These are phyloP conservation scores for Fusarium sp. DNA, from an alignment of 2,329 filamentous ascomycete genomes.

Conservation along the genomic window DNA sequence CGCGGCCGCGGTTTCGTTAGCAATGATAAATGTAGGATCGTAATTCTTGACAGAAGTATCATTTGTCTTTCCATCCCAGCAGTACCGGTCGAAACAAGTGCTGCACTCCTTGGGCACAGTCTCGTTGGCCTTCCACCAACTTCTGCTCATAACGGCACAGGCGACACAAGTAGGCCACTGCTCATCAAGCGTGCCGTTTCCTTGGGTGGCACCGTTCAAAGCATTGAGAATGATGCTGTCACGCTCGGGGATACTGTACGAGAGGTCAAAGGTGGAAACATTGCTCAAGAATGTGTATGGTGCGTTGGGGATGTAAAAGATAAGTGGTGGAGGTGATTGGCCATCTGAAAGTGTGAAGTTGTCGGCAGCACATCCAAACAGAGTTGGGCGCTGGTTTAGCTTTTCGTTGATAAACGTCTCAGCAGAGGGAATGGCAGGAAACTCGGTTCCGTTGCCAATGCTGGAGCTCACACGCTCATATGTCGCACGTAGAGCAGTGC, in stretches of 20 bases:
- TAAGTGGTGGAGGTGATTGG: slow-evolving; percentile 68
- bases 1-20: slow-evolving; percentile 33
- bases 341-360: slow-evolving; percentile 55
- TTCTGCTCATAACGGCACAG: slow-evolving; percentile 87
- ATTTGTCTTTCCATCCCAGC: slow-evolving; percentile 83
- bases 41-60: slow-evolving; percentile 52
- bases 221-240: slow-evolving; percentile 88
- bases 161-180: slow-evolving; percentile 87
- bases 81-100: slow-evolving; percentile 83
- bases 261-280: slow-evolving; percentile 78
- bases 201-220: slow-evolving; percentile 84
- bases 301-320: slow-evolving; percentile 85
- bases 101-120: slow-evolving; percentile 77
- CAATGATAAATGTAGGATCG: slow-evolving; percentile 45
- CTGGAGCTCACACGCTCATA: slow-evolving; percentile 64
- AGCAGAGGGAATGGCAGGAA: slow-evolving; percentile 68
- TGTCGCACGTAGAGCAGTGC: slow-evolving; percentile 67
- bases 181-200: slow-evolving; percentile 78
- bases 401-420: slow-evolving; percentile 68
- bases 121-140: slow-evolving; percentile 77
- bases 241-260: slow-evolving; percentile 74
- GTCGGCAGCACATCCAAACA: slow-evolving; percentile 72
- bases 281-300: slow-evolving; percentile 84
- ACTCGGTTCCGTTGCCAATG: slow-evolving; percentile 65
- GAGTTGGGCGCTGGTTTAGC: slow-evolving; percentile 71